Evolutionary conservation across 1,284 basidiomycete genomes (phyloP).

Genomic region (Melampsora occidentalis): DNA sequence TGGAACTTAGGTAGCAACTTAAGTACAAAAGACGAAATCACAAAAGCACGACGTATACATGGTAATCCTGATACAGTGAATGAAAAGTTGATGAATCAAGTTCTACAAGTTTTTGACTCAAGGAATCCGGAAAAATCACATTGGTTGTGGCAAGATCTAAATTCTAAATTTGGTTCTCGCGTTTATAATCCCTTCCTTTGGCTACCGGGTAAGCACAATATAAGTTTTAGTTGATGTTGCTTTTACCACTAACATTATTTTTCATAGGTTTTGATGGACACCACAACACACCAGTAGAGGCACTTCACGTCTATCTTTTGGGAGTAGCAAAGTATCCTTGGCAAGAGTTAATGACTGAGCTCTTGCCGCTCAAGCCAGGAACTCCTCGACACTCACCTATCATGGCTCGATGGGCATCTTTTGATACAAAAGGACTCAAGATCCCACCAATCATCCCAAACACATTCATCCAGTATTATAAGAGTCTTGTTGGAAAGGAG

Average conservation of each 20-base stretch:
- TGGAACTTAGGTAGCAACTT: background rate
- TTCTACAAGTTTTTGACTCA: background rate
- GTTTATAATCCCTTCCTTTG: background rate
- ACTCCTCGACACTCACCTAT: conserved; percentile 47
- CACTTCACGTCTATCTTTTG: conserved; percentile 54
- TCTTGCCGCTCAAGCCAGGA: conserved; percentile 45
- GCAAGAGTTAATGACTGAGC: conserved; percentile 51
- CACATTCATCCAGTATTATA: conserved; percentile 52
- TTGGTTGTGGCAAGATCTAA: background rate
- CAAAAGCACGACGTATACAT: background rate
- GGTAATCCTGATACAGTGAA: background rate
- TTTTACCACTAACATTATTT: background rate
- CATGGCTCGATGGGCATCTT: conserved; percentile 47
- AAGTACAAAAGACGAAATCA: background rate
- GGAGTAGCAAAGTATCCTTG: conserved; percentile 57
- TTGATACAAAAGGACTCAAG: conserved; percentile 51
- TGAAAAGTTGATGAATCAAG: background rate
- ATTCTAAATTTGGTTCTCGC: background rate
- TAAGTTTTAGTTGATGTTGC: background rate
- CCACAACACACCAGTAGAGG: no score
- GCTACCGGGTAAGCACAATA: background rate
- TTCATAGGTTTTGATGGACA: conserved; percentile 52
- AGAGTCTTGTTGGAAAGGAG: conserved; percentile 55
- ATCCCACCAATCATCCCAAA: conserved; percentile 48
- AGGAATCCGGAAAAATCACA: background rate